Conservation (phyloP, 345 rosid species). For the Physaria fendleri region DNA sequence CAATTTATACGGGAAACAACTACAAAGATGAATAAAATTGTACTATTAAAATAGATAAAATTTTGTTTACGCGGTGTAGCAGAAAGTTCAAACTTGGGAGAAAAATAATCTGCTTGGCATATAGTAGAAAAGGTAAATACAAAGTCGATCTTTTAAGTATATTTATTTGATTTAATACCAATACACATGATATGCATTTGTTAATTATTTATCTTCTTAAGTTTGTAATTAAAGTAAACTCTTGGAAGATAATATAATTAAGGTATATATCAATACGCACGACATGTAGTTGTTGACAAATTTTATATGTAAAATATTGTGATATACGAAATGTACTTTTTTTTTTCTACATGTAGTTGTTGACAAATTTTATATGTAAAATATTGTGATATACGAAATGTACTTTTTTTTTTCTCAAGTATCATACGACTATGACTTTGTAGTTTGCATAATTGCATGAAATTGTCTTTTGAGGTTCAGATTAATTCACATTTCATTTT, state of each 20-base stretch:
- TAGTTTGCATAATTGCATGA: neutral
- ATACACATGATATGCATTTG: neutral
- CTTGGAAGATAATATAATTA: neutral
- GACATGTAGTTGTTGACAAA: neutral
- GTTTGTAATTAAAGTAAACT: neutral
- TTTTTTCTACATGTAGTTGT: neutral
- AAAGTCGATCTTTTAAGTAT: too few species aligned
- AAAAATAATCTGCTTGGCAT: too few species aligned
- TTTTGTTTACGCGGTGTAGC: too few species aligned
- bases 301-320: too few species aligned
- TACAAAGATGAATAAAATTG: too few species aligned
- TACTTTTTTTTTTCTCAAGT: neutral
- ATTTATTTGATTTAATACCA: neutral
- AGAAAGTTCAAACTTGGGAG: too few species aligned
- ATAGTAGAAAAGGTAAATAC: too few species aligned
- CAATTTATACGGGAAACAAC: too few species aligned
- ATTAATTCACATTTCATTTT: neutral
- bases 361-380: neutral
- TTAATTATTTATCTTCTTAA: neutral
- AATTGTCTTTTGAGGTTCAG: neutral
- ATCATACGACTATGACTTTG: constrained; percentile 6
- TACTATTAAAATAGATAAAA: too few species aligned
- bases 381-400: too few species aligned
- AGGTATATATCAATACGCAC: neutral
- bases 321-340: neutral